phyloP scores from a whole-genome alignment of 2,329 filamentous ascomycete genomes.

The Blumeriella jaapii region DNA sequence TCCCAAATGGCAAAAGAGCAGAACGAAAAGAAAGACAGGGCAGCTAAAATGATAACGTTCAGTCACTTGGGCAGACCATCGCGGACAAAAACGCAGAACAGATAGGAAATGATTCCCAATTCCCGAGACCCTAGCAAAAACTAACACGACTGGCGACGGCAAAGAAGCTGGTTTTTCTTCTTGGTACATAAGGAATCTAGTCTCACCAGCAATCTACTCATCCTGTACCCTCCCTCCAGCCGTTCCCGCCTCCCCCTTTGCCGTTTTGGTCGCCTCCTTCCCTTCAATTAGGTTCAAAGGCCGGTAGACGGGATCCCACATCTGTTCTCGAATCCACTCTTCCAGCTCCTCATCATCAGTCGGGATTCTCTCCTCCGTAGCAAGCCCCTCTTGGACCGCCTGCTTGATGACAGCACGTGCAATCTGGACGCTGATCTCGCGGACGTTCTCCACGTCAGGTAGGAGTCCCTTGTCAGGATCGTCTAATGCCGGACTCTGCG shows the following conservation, averaged over 20 bases:
- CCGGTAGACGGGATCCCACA: conserved; percentile 66
- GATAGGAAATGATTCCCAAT: no score
- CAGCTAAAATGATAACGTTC: no score
- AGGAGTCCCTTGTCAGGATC: conserved; percentile 56
- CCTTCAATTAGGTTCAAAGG: conserved; percentile 46
- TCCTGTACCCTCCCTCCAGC: not conserved
- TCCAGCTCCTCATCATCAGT: conserved; percentile 26
- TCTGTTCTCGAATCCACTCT: conserved; percentile 62
- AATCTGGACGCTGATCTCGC: conserved; percentile 66
- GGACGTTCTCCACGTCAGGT: conserved; percentile 64
- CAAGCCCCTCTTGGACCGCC: conserved; percentile 58
- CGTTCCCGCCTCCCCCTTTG: conserved; percentile 38
- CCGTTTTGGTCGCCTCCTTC: conserved; percentile 41
- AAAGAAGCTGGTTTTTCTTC: not conserved
- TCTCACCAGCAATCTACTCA: not conserved
- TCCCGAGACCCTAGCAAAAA: no score
- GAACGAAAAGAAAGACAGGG: no score
- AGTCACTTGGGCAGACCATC: no score
- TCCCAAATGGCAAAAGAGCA: no score
- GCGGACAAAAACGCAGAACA: no score
- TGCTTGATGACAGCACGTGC: conserved; percentile 63
- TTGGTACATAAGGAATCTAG: not conserved
- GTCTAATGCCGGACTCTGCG: conserved; percentile 55
- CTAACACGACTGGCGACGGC: not conserved
- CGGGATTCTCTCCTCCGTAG: conserved; percentile 55